Evolutionary conservation across 2,329 filamentous ascomycete species (phyloP), one percentile per base, ranked within the genome.

Genomic region (Phialocephala subalpina): DNA sequence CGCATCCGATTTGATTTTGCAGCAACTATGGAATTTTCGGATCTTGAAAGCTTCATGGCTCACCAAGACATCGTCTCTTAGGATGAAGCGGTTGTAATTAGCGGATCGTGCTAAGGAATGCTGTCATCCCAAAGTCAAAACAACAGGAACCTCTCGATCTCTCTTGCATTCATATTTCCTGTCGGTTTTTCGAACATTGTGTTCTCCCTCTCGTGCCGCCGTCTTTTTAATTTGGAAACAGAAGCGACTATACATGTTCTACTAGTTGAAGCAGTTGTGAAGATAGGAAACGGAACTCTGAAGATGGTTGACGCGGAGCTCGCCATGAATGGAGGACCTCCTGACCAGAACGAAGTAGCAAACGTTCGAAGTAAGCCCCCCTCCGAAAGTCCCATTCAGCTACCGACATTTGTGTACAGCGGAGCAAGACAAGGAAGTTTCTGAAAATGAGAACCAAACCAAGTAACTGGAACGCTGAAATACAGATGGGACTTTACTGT

Each of bases 401-500:
- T 53, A 14, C 49, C 29, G 49, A 53, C 18, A 5, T 27, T 52
- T 18, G 5, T 47, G 2, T 47, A 29, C 16, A 29, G 22, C n/a
- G 18, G 49, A 53, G 25, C 49, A 29, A 14, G 49, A 33, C 27
- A 27, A 33, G 6, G 49, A n/a, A 16, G 12, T 53, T 33, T 29
- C 22, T 18, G 27, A 33, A 18, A 11, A 53, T 29, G 27, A 33
- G 14, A 11, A 53, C 14, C 22, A 53, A 29, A 18, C 18, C 12
- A 14, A 53, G 49, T 25, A 8, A 52, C 25, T n/a, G 47, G 29
- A 33, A 33, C 29, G 9, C 29, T 52, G 38, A 29, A 57, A 57
- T 49, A 33, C 76, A 73, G 45, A 61, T 53, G 45, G 59, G 3
- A 52, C 40, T 11, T 25, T 61, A 22, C 42, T 52, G 2, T 61